Percentiles rank a stretch among this genome's conserved stretches.
These are phyloP conservation scores for Nakazawaea pomicola DNA, from an alignment of 805 yeast species.

Conservation along the genomic window DNA sequence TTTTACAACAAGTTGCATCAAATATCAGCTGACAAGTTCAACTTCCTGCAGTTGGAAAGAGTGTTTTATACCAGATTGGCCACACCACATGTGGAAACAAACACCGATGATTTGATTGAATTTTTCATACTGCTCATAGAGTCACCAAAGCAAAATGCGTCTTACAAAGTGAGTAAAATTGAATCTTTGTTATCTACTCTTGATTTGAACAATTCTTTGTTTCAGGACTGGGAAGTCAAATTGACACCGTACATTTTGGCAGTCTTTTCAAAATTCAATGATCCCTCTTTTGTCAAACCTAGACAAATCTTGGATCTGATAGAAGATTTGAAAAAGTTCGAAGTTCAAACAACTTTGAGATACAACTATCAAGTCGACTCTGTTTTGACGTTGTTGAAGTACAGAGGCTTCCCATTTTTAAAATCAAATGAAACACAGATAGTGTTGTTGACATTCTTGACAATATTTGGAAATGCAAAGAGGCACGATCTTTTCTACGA, in stretches of 20 bases:
- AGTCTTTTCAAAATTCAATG: neutral
- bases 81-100: conserved; percentile 9
- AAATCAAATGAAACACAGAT: neutral
- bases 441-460: conserved; percentile 8
- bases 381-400: conserved; percentile 1
- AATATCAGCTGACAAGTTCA: conserved; percentile 21
- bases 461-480: conserved; percentile 12
- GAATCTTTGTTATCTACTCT: neutral
- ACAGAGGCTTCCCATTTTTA: conserved; percentile 1
- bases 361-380: conserved; percentile 1
- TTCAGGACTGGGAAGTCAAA: conserved; percentile 9
- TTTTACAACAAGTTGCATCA: conserved; percentile 27
- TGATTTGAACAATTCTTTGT: neutral
- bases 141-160: conserved; percentile 1
- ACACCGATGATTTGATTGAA: conserved; percentile 25
- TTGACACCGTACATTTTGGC: conserved; percentile 5
- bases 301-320: neutral
- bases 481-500: neutral
- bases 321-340: neutral
- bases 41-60: conserved; percentile 23
- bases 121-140: conserved; percentile 32
- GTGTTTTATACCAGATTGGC: conserved; percentile 23
- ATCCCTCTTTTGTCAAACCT: conserved; percentile 7
- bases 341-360: neutral
- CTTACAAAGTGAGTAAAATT: neutral